Percentiles rank a stretch among this genome's conserved stretches.
Evolutionary conservation across 495 filamentous ascomycete species (phyloP).

Genomic region (Neurospora cerealis): DNA sequence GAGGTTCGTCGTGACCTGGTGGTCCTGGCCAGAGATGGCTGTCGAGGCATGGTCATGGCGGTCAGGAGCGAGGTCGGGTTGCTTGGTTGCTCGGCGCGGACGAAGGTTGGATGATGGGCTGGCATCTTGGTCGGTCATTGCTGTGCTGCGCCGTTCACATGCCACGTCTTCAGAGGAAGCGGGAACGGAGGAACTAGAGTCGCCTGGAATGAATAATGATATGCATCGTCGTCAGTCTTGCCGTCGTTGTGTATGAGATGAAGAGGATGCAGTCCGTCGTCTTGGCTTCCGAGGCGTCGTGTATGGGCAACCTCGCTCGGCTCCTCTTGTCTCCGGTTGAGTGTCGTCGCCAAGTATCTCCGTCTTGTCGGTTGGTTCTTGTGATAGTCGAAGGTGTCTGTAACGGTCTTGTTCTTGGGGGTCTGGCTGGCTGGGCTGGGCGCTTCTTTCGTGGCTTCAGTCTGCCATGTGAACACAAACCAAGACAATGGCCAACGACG

Average conservation of each 20-base stretch:
- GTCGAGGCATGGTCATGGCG: conserved; percentile 7
- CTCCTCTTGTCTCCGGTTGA: not conserved
- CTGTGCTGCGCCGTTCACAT: conserved; percentile 8
- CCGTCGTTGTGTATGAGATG: not conserved
- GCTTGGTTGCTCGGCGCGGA: conserved; percentile 12
- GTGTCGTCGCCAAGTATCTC: not conserved
- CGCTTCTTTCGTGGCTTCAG: not conserved
- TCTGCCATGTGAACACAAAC: not conserved
- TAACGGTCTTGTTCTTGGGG: not conserved
- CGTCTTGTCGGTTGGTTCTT: not conserved
- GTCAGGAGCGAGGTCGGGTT: conserved; percentile 5
- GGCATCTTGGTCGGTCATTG: conserved; percentile 19
- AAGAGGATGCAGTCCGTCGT: not conserved
- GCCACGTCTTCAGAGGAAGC: conserved; percentile 1
- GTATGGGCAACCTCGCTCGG: not conserved
- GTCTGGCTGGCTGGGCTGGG: not conserved
- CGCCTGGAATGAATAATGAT: not conserved
- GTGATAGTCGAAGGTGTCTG: not conserved
- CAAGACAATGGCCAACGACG: not conserved
- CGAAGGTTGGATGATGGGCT: conserved; percentile 12
- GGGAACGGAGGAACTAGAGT: not conserved
- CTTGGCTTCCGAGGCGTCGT: not conserved
- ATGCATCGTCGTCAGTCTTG: not conserved
- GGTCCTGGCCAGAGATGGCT: not conserved
- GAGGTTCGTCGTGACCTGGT: conserved; percentile 9